These are phyloP conservation scores for Suaeda aralocaspica DNA, from an alignment of 148 eudicot genomes.

Conservation along the genomic window DNA sequence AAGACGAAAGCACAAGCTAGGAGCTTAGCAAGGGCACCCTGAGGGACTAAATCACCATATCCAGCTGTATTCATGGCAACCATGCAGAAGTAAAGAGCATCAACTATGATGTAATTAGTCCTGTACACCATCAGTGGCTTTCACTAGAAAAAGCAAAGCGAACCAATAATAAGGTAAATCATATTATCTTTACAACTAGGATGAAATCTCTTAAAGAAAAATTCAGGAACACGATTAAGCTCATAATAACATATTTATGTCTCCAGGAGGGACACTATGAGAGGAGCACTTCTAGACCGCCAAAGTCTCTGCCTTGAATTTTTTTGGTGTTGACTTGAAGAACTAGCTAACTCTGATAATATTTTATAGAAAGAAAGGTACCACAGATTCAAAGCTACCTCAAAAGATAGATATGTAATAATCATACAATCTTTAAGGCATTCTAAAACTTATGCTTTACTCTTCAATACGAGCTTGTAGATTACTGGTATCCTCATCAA, in stretches of 20 bases:
- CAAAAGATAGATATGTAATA: no score
- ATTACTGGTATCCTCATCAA: no score
- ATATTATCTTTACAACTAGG: constrained; percentile 53
- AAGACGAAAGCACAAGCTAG: constrained; percentile 75
- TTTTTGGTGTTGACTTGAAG: constrained; percentile 6
- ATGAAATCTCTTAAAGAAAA: constrained; percentile 49
- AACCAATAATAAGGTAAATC: constrained; percentile 43
- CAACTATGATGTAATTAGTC: constrained; percentile 53
- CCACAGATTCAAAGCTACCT: no score
- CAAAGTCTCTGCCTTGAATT: constrained; percentile 31
- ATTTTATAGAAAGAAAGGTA: no score
- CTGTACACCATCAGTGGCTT: constrained; percentile 54
- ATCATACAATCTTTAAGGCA: no score
- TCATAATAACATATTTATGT: constrained; percentile 23
- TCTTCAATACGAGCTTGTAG: no score
- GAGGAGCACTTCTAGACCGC: constrained; percentile 57
- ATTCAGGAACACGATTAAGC: constrained; percentile 65
- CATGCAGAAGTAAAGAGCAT: constrained; percentile 69
- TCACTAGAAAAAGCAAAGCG: constrained; percentile 64
- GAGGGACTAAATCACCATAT: constrained; percentile 77
- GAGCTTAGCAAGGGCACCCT: constrained; percentile 42
- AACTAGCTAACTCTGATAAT: no score
- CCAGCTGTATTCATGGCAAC: constrained; percentile 89
- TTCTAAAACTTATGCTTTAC: not conserved
- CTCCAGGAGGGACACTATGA: constrained; percentile 1